These are phyloP conservation scores for Escovopsis sp. DNA, from an alignment of 2,329 filamentous ascomycete species.

Conservation along the genomic window DNA sequence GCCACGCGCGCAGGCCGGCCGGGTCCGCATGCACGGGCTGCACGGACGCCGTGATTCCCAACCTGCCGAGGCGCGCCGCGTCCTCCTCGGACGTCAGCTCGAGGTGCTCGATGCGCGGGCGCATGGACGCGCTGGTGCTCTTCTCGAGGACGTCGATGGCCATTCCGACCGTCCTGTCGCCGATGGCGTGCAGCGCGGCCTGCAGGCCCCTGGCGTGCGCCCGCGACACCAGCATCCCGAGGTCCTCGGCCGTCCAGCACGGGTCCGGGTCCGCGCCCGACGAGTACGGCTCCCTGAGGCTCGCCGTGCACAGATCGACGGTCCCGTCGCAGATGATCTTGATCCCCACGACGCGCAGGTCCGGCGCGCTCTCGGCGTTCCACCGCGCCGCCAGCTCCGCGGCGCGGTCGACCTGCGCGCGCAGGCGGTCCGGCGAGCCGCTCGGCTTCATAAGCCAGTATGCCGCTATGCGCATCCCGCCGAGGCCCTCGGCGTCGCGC, in stretches of 20 bases:
- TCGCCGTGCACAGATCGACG: constrained; percentile 50
- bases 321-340: constrained; percentile 53
- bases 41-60: constrained; percentile 46
- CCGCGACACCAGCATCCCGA: constrained; percentile 38
- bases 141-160: constrained; percentile 41
- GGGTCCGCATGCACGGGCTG: constrained; percentile 47
- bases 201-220: constrained; percentile 41
- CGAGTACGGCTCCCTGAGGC: constrained; percentile 42
- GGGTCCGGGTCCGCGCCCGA: constrained; percentile 32
- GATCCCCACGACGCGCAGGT: constrained; percentile 40
- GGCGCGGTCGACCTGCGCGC: constrained; percentile 34
- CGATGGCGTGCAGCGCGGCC: constrained; percentile 51
- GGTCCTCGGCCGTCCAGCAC: constrained; percentile 38
- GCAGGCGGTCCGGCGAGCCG: constrained; percentile 22
- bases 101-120: constrained; percentile 51
- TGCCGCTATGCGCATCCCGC: constrained; percentile 32
- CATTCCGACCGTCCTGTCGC: constrained; percentile 41
- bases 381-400: constrained; percentile 26
- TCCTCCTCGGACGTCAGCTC: constrained; percentile 43
- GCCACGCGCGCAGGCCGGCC: constrained; percentile 47
- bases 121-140: constrained; percentile 27
- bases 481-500: constrained; percentile 18
- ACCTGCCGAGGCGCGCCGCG: constrained; percentile 37
- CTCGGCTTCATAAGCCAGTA: constrained; percentile 43
- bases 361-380: constrained; percentile 19